Evolutionary conservation across 495 filamentous ascomycete species (phyloP).

Genomic region (Beverwykella pulmonaria): DNA sequence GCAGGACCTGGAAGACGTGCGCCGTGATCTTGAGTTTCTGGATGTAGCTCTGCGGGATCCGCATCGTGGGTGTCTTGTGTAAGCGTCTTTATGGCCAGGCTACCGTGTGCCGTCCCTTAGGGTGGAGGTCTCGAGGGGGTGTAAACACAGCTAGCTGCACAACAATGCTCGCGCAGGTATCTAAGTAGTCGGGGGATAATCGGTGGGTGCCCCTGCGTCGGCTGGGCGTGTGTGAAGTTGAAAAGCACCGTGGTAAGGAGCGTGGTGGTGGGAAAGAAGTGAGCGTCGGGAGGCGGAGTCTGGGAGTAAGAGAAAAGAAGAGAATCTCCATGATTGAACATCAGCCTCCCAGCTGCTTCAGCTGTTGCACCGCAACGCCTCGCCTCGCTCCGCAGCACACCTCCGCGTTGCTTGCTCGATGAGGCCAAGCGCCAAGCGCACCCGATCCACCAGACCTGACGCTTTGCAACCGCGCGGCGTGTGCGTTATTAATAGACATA

Average conservation of each 20-base stretch:
- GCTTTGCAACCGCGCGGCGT: not conserved
- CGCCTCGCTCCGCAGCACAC: not conserved
- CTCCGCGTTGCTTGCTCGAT: not conserved
- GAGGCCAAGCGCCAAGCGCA: not conserved
- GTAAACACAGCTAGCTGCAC: conserved; percentile 5
- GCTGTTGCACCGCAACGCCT: not conserved
- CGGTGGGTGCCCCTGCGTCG: not conserved
- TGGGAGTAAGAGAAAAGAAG: not conserved
- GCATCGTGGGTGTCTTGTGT: conserved; percentile 32
- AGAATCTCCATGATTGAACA: not conserved
- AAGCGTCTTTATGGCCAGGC: not conserved
- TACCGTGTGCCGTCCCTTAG: not conserved
- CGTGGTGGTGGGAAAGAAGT: not conserved
- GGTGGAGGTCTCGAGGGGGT: not conserved
- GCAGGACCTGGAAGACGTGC: conserved; percentile 64
- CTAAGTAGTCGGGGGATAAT: not conserved
- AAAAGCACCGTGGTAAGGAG: not conserved
- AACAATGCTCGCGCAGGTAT: not conserved
- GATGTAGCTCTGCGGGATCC: conserved; percentile 47
- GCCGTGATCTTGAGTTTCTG: conserved; percentile 60
- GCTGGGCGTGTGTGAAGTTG: not conserved
- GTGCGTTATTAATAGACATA: not conserved
- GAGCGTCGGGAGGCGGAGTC: not conserved
- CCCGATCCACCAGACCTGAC: not conserved
- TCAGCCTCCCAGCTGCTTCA: conserved; percentile 9